Percentiles rank a stretch among this genome's conserved stretches.
Evolutionary conservation across 2,329 filamentous ascomycete genomes (phyloP).

Genomic region (Colletotrichum cereale): DNA sequence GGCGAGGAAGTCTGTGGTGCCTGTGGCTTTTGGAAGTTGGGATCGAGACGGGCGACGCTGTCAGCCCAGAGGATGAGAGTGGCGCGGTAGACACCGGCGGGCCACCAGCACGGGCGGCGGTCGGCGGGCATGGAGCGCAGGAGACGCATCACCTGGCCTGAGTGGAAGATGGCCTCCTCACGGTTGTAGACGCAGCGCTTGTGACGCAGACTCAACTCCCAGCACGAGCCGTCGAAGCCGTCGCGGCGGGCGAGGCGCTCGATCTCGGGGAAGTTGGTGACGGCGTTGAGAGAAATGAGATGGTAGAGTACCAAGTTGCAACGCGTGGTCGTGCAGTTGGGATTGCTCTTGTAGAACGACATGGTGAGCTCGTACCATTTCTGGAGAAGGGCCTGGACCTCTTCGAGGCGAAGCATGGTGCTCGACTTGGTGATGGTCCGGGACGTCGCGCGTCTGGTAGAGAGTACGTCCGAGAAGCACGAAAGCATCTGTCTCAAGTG

Average conservation of each 20-base stretch:
- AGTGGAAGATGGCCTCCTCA: constrained; percentile 75
- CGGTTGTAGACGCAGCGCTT: constrained; percentile 73
- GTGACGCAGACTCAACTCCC: constrained; percentile 67
- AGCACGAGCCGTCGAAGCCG: constrained; percentile 66
- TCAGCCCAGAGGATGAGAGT: constrained; percentile 73
- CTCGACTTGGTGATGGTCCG: constrained; percentile 69
- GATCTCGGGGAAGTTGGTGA: constrained; percentile 76
- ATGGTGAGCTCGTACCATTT: constrained; percentile 77
- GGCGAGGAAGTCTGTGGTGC: constrained; percentile 38
- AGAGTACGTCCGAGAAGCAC: constrained; percentile 71
- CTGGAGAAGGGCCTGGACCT: constrained; percentile 73
- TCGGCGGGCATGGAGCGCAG: constrained; percentile 70
- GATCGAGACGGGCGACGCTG: constrained; percentile 58
- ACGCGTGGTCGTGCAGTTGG: constrained; percentile 69
- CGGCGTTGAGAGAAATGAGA: constrained; percentile 76
- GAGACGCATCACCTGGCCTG: constrained; percentile 74
- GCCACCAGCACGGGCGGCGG: constrained; percentile 77
- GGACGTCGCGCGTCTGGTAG: constrained; percentile 54
- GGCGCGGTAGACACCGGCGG: constrained; percentile 77
- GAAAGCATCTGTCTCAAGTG: constrained; percentile 74
- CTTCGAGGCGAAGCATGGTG: constrained; percentile 71
- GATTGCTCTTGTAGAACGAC: constrained; percentile 66
- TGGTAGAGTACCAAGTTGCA: constrained; percentile 79
- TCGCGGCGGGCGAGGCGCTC: constrained; percentile 75
- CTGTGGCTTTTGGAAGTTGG: constrained; percentile 49